Conservation (phyloP, 805 yeast genomes). For the Ogataea pignaliae region DNA sequence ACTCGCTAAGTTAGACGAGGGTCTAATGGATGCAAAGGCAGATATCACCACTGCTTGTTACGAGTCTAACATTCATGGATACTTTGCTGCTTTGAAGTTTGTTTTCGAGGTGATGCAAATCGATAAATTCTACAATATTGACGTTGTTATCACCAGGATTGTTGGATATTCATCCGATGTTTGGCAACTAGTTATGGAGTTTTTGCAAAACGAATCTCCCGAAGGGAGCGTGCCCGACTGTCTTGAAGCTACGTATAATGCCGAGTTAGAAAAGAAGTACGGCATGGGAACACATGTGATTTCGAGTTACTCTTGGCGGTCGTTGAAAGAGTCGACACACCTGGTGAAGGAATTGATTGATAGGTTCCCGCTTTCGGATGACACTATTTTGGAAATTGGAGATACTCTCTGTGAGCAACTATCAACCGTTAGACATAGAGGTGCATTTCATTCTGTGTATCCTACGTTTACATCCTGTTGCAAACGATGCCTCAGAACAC, state of each 20-base stretch:
- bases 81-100: constrained; percentile 53
- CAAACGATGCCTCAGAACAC: constrained; percentile 39
- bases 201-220: constrained; percentile 65
- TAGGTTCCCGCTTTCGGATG: constrained; percentile 27
- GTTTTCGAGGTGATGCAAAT: constrained; percentile 23
- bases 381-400: constrained; percentile 38
- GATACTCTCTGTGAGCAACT: constrained; percentile 60
- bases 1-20: constrained; percentile 30
- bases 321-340: constrained; percentile 68
- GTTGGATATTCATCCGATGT: constrained; percentile 8
- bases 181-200: constrained; percentile 45
- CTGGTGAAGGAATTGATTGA: constrained; percentile 45
- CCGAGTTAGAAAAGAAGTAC: constrained; percentile 28
- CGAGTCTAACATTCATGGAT: constrained; percentile 61
- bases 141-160: constrained; percentile 6
- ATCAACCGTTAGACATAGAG: constrained; percentile 76
- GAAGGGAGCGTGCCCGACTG: constrained; percentile 57
- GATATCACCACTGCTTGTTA: constrained; percentile 41
- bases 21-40: constrained; percentile 30
- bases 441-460: constrained; percentile 85
- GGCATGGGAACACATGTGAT: constrained; percentile 42
- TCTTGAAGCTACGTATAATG: constrained; percentile 33
- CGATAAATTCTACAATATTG: constrained; percentile 2
- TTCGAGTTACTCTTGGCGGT: constrained; percentile 75
- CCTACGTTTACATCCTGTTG: constrained; percentile 76